phyloP scores from a whole-genome alignment of 768 basidiomycete genomes.

The Lactifluus hygrophoroides region DNA sequence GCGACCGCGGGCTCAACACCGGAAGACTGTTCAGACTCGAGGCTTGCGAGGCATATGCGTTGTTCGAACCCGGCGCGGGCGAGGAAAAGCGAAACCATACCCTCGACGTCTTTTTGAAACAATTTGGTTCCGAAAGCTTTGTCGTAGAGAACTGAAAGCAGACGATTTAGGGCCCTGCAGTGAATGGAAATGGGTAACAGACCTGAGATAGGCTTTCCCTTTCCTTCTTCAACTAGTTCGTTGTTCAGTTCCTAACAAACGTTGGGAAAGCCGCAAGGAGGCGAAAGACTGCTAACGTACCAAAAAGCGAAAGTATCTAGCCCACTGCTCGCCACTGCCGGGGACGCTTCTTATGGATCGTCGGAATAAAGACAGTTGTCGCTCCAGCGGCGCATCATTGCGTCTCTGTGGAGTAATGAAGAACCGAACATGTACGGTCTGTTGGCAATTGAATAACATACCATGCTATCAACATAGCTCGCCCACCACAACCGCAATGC shows the following conservation, averaged over 20 bases:
- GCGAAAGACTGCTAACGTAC: constrained; percentile 32
- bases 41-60: constrained; percentile 4
- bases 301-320: constrained; percentile 63
- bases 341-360: constrained; percentile 69
- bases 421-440: neutral
- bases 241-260: neutral
- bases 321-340: constrained; percentile 69
- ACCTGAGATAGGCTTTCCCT: constrained; percentile 14
- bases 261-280: neutral
- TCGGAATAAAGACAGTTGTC: constrained; percentile 36
- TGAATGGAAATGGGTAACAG: neutral
- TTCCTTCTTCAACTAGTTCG: constrained; percentile 12
- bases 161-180: neutral
- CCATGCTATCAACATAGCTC: constrained; percentile 63
- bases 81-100: constrained; percentile 15
- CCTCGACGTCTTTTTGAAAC: constrained; percentile 17
- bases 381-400: constrained; percentile 35
- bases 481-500: constrained; percentile 61
- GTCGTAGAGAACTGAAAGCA: constrained; percentile 13
- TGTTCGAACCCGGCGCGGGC: constrained; percentile 18
- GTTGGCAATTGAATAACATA: constrained; percentile 28
- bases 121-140: constrained; percentile 15
- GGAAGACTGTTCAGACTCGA: neutral
- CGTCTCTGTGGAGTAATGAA: constrained; percentile 31
- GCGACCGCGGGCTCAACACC: neutral